Evolutionary conservation across 352 stramenopile genomes (phyloP).

Genomic region (Phytophthora pistaciae): DNA sequence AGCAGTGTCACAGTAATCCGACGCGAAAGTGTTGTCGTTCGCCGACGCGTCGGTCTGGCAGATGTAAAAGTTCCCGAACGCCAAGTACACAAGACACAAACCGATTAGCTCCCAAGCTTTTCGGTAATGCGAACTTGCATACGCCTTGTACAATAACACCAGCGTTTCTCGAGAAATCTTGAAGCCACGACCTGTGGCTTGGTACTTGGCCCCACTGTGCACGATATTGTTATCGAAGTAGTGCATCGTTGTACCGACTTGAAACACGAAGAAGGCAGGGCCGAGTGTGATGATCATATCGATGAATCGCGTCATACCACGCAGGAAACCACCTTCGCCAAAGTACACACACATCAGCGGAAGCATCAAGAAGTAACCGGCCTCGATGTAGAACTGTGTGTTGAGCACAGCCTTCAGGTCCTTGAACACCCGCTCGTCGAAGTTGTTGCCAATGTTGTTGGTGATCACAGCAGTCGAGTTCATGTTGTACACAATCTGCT

Average conservation of each 20-base stretch:
- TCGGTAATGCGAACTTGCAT: slow-evolving; percentile 75
- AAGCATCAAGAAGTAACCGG: slow-evolving; percentile 75
- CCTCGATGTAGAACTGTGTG: slow-evolving; percentile 88
- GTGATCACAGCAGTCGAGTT: slow-evolving; percentile 71
- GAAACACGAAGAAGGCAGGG: slow-evolving; percentile 82
- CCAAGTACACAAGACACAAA: slow-evolving; percentile 72
- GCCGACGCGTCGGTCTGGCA: slow-evolving; percentile 57
- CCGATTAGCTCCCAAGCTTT: slow-evolving; percentile 82
- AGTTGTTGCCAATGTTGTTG: slow-evolving; percentile 59
- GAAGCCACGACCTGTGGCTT: slow-evolving; percentile 83
- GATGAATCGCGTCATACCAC: slow-evolving; percentile 74
- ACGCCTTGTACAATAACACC: slow-evolving; percentile 81
- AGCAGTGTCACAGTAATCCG: slow-evolving; percentile 69
- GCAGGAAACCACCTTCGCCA: slow-evolving; percentile 68
- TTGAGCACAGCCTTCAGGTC: slow-evolving; percentile 78
- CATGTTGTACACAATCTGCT: slow-evolving; percentile 75
- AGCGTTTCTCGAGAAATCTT: slow-evolving; percentile 87
- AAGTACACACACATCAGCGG: slow-evolving; percentile 83
- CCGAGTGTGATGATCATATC: slow-evolving; percentile 82
- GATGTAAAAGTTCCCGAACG: slow-evolving; percentile 77
- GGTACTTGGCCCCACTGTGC: slow-evolving; percentile 78
- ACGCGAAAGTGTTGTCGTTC: slow-evolving; percentile 61
- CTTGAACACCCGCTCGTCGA: slow-evolving; percentile 67
- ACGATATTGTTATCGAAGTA: slow-evolving; percentile 87
- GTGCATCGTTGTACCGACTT: slow-evolving; percentile 86